Evolutionary conservation across 306 rosid genomes (phyloP).

Genomic region (Sicyos edulis): DNA sequence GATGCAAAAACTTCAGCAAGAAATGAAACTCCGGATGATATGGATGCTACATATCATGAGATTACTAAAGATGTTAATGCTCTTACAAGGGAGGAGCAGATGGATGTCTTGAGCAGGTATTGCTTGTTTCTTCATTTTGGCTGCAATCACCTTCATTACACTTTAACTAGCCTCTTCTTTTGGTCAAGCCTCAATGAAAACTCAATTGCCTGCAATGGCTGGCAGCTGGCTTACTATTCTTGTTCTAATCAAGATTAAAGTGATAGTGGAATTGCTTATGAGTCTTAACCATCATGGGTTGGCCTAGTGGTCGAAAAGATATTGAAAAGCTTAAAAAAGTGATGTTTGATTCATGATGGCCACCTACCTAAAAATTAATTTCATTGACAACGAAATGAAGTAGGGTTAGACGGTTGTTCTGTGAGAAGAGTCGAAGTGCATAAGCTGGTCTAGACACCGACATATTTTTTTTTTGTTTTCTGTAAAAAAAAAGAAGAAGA

Average conservation of each 20-base stretch:
- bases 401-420: too few relatives aligned
- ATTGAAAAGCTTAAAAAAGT: too few relatives aligned
- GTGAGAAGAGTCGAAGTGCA: too few relatives aligned
- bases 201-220: constrained; percentile 14
- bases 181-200: constrained; percentile 28
- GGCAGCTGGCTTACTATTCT: constrained; percentile 16
- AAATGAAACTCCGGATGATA: constrained; percentile 31
- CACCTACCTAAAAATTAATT: too few relatives aligned
- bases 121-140: constrained; percentile 8
- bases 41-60: constrained; percentile 32
- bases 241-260: constrained; percentile 20
- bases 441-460: too few relatives aligned
- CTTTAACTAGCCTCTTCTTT: constrained; percentile 33
- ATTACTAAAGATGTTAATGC: constrained; percentile 65
- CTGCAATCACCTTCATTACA: constrained; percentile 17
- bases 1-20: constrained; percentile 19
- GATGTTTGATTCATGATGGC: too few relatives aligned
- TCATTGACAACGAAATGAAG: too few relatives aligned
- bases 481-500: too few relatives aligned
- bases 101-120: constrained; percentile 56
- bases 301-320: too few relatives aligned
- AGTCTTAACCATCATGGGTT: neutral
- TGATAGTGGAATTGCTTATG: constrained; percentile 23
- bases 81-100: constrained; percentile 67
- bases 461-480: too few relatives aligned